Percentiles rank a stretch among this genome's conserved stretches.
phyloP scores from a whole-genome alignment of 441 rosid species.

The Populus tomentosa region DNA sequence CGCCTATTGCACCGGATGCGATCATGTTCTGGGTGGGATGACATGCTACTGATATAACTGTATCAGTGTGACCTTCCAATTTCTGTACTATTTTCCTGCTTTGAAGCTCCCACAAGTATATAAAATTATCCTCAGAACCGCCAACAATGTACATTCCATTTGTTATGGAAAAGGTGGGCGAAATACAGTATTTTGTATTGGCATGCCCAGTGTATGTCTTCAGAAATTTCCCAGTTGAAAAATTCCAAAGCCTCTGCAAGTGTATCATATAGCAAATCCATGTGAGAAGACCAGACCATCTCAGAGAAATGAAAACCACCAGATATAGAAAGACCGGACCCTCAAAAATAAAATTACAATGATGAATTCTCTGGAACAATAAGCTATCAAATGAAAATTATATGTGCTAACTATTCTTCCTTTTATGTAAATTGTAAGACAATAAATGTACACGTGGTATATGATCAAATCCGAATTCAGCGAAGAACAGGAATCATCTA shows the following conservation, averaged over 20 bases:
- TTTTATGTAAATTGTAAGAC: not conserved
- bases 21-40: slow-evolving; percentile 79
- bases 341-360: not conserved
- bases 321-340: not conserved
- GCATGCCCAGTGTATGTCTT: slow-evolving; percentile 80
- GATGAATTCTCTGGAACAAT: not conserved
- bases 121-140: slow-evolving; percentile 82
- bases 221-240: slow-evolving; percentile 62
- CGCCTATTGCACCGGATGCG: slow-evolving; percentile 81
- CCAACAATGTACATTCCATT: slow-evolving; percentile 76
- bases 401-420: not conserved
- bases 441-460: not conserved
- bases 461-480: not conserved
- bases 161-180: slow-evolving; percentile 75
- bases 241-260: slow-evolving; percentile 88
- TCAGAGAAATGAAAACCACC: not conserved
- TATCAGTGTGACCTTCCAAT: slow-evolving; percentile 86
- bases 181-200: slow-evolving; percentile 62
- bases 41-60: slow-evolving; percentile 76
- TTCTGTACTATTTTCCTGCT: slow-evolving; percentile 74
- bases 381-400: not conserved
- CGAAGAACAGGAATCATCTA: not conserved
- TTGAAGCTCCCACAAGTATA: slow-evolving; percentile 92
- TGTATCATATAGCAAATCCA: not conserved
- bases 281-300: not conserved